Conservation (phyloP, 140 eudicot genomes). For the Cichorium intybus region DNA sequence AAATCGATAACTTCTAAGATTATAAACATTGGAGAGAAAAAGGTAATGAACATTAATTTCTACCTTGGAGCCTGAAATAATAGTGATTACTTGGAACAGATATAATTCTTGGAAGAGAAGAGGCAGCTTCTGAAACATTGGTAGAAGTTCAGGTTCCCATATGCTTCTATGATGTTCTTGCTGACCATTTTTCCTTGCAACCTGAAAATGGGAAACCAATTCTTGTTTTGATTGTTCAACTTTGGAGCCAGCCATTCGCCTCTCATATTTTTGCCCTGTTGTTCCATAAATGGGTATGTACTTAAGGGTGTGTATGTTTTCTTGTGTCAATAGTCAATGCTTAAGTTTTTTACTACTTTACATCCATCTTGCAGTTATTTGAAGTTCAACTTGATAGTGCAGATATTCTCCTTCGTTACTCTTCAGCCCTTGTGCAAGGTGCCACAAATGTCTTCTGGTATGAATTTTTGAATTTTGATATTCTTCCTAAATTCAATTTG, state of each 20-base stretch:
- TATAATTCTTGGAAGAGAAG: conserved; percentile 66
- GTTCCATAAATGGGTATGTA: conserved; percentile 95
- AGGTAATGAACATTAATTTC: too few relatives aligned
- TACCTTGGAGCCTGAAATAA: too few relatives aligned
- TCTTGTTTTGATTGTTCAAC: conserved; percentile 79
- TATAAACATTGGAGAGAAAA: too few relatives aligned
- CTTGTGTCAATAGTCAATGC: conserved; percentile 3
- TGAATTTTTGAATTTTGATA: conserved; percentile 8
- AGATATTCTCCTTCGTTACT: conserved; percentile 83
- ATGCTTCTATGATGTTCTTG: conserved; percentile 87
- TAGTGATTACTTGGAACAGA: conserved; percentile 70
- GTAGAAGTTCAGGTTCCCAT: conserved; percentile 45
- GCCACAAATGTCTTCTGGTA: conserved; percentile 96
- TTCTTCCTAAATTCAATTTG: not conserved
- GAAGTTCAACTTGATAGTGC: conserved; percentile 82
- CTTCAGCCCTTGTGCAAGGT: conserved; percentile 96
- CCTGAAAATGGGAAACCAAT: conserved; percentile 72
- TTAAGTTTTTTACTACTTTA: not conserved
- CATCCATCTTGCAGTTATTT: conserved; percentile 61
- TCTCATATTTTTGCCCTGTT: conserved; percentile 84
- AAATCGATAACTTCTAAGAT: too few relatives aligned
- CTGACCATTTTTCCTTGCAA: conserved; percentile 72
- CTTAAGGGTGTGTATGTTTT: too few relatives aligned
- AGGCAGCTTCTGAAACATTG: conserved; percentile 38
- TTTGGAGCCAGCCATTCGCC: conserved; percentile 97